These are phyloP conservation scores for Vitis cinerea DNA, from an alignment of 164 flowering plant genomes.

Conservation along the genomic window DNA sequence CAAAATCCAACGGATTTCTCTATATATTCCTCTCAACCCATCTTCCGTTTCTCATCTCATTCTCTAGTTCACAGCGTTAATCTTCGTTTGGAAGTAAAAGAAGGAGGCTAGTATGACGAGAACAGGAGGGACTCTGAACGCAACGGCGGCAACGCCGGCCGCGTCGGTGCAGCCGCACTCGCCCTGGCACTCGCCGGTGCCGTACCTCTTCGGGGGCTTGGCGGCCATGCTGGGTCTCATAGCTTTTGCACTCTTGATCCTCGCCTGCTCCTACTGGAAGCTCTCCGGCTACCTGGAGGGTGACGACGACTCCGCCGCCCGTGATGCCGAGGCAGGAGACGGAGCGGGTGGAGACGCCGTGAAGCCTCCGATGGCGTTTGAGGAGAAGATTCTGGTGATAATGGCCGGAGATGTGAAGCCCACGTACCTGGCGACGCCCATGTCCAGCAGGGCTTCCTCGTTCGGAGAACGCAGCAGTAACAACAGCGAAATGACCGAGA, in stretches of 20 bases:
- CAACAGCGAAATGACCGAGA: constrained; percentile 12
- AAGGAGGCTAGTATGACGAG: constrained; percentile 19
- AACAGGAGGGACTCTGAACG: constrained; percentile 16
- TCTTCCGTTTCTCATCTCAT: constrained; percentile 11
- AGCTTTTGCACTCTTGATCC: constrained; percentile 75
- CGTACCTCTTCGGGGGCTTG: constrained; percentile 83
- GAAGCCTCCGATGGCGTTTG: constrained; percentile 31
- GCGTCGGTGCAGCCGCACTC: constrained; percentile 28
- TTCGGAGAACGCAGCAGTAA: constrained; percentile 27
- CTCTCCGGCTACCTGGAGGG: constrained; percentile 55
- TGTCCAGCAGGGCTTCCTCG: constrained; percentile 41
- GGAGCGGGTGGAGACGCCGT: constrained; percentile 24
- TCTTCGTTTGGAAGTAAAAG: too few relatives aligned
- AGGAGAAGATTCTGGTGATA: constrained; percentile 64
- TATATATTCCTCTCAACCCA: constrained; percentile 21
- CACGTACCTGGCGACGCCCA: constrained; percentile 65
- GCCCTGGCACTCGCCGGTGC: constrained; percentile 89
- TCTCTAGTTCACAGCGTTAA: neutral
- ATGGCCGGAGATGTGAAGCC: constrained; percentile 76
- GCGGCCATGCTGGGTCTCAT: constrained; percentile 88
- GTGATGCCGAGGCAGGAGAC: constrained; percentile 45
- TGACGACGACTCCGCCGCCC: constrained; percentile 25
- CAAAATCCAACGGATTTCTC: neutral
- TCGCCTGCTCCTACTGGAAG: constrained; percentile 87
- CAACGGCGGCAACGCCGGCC: neutral